A percentile compares a stretch with the other conserved stretches of the same genome.
Evolutionary conservation across 2,329 filamentous ascomycete species (phyloP).

Genomic region (Apiospora pterosperma): DNA sequence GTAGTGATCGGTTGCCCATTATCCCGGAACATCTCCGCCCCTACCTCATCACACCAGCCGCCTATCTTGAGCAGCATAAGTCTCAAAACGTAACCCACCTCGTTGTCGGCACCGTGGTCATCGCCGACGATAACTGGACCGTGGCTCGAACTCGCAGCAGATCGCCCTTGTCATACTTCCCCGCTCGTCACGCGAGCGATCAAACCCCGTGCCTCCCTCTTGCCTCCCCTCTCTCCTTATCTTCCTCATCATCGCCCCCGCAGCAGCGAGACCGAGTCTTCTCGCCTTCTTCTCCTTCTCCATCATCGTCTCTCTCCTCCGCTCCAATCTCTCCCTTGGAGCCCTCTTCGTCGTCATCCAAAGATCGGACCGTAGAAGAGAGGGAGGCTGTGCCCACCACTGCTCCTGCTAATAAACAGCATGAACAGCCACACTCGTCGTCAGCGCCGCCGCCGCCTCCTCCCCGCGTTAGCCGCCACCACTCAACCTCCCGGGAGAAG

Average conservation of each 20-base stretch:
- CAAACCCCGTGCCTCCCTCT: neutral
- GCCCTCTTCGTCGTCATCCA: neutral
- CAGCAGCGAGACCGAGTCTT: neutral
- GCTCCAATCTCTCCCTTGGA: neutral
- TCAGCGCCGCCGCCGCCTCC: neutral
- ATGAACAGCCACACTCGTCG: neutral
- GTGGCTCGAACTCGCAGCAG: constrained; percentile 9
- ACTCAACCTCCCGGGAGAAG: neutral
- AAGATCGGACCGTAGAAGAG: neutral
- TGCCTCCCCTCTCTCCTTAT: neutral
- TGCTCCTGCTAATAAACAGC: neutral
- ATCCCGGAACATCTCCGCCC: constrained; percentile 5
- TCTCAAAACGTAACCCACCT: neutral
- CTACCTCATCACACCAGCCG: constrained; percentile 10
- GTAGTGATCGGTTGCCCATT: neutral
- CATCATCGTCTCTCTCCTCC: neutral
- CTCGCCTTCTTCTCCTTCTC: neutral
- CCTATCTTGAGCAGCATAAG: constrained; percentile 8
- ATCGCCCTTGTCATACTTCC: neutral
- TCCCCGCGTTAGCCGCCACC: neutral
- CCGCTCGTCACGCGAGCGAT: neutral
- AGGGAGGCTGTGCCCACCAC: no score
- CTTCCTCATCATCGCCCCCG: neutral
- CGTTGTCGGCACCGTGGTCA: constrained; percentile 30
- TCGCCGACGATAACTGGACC: constrained; percentile 21